These are phyloP conservation scores for Magnusiomyces fungicola DNA, from an alignment of 1,139 yeast genomes.

Conservation along the genomic window DNA sequence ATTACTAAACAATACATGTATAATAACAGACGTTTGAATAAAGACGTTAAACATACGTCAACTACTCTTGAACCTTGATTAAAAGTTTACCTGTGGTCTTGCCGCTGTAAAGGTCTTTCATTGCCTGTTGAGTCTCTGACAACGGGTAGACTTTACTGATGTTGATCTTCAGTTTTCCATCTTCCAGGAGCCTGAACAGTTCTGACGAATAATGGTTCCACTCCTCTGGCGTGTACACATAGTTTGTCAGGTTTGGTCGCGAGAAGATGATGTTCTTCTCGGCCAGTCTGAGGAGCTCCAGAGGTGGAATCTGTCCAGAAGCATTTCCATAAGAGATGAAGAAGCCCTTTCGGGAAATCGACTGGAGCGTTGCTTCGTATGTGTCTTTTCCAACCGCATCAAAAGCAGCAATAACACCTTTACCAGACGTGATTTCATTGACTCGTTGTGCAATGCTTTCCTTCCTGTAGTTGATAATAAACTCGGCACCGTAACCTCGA, in stretches of 20 bases:
- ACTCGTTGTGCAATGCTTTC: conserved; percentile 53
- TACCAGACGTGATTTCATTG: conserved; percentile 56
- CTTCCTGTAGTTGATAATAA: conserved; percentile 53
- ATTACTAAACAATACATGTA: too few species aligned
- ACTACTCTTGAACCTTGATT: conserved; percentile 44
- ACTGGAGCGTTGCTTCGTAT: conserved; percentile 54
- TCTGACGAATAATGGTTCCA: conserved; percentile 47
- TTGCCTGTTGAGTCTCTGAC: conserved; percentile 56
- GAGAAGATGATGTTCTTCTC: conserved; percentile 54
- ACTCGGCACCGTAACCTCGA: conserved; percentile 67
- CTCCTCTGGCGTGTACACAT: conserved; percentile 48
- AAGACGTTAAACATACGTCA: too few species aligned
- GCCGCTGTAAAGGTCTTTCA: conserved; percentile 61
- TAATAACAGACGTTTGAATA: too few species aligned
- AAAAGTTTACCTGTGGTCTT: conserved; percentile 72
- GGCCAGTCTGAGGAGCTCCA: conserved; percentile 43
- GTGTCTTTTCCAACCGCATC: conserved; percentile 84
- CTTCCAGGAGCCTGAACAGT: conserved; percentile 40
- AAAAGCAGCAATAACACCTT: conserved; percentile 65
- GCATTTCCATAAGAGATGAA: conserved; percentile 78
- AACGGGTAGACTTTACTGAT: conserved; percentile 54
- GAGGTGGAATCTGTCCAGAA: conserved; percentile 74
- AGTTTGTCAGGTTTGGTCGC: conserved; percentile 59
- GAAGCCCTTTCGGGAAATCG: conserved; percentile 64
- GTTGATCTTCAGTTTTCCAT: conserved; percentile 46